Base-by-base conservation (phyloP, 78 protist genomes). In the Dictyostelium citrinum region DNA sequence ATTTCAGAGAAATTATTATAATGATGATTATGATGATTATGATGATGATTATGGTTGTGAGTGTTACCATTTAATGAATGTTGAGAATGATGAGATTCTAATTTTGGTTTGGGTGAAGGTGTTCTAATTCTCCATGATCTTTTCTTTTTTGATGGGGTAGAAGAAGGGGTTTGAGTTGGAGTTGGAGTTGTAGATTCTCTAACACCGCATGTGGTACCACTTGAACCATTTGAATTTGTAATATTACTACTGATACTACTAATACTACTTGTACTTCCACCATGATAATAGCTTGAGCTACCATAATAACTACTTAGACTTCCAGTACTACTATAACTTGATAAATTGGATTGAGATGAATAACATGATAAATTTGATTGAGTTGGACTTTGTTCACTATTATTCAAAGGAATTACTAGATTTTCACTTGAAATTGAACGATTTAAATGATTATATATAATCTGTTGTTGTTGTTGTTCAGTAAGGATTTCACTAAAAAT, bases 121-220 rank as follows among this genome's bases (percentile, higher is more conserved):
- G 83, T 78, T 78, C 83, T 29, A 46, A 78, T 78, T 51, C 83
- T 78, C 83, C 83, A 78, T 12, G 83, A 51, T 29, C 12, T 43
- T 37, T 76, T 78, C 58, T 37, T 78, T 49, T 29, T 49, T 0
- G 61, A 49, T 0, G 31, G 27, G 1, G 70, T 27, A 1, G 64
- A 27, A 5, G 27, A 14, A 17, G 58, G 22, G 5, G 39, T 14
- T 78, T 37, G 31, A 29, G 70, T 27, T 22, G 61, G 16, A 11
- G 81, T 37, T 22, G 81, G 29, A 0, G 60, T 41, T 5, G 24
- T n/a, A 3, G 35, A 76, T 24, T 35, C 61, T n/a, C 82, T 76
- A 11, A 39, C n/a, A 24, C 39, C 29, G n/a, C n/a, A n/a, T n/a
- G n/a, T n/a, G n/a, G 43, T 39, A 1, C 43, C 0, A 39, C 43